A percentile compares a stretch with the other conserved stretches of the same genome.
phyloP scores from a whole-genome alignment of 164 flowering plant genomes.

The Umbellularia californica region DNA sequence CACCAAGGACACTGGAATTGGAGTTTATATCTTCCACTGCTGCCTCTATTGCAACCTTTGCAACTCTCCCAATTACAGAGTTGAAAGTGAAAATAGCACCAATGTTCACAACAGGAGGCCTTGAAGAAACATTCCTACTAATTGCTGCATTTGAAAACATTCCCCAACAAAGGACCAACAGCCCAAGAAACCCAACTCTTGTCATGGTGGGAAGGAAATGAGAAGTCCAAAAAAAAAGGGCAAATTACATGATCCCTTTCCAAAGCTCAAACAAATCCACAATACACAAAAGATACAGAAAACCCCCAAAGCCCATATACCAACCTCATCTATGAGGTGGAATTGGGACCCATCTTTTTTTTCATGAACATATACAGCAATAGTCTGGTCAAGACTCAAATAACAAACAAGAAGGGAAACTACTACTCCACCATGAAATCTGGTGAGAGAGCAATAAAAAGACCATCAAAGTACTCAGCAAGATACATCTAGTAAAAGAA shows the following conservation, averaged over 20 bases:
- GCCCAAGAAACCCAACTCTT: slow-evolving; percentile 21
- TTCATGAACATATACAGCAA: not conserved
- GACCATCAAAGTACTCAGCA: not conserved
- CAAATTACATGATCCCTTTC: not conserved
- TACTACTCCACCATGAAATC: not conserved
- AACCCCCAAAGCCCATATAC: not conserved
- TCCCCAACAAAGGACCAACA: slow-evolving; percentile 24
- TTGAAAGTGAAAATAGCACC: slow-evolving; percentile 69
- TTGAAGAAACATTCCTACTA: slow-evolving; percentile 36
- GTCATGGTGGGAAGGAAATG: slow-evolving; percentile 27
- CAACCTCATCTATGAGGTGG: not conserved
- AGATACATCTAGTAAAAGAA: not conserved
- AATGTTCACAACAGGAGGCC: slow-evolving; percentile 67
- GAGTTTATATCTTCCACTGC: slow-evolving; percentile 85
- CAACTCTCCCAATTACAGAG: slow-evolving; percentile 81
- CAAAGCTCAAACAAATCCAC: not conserved
- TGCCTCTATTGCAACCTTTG: slow-evolving; percentile 70
- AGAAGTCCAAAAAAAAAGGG: not conserved
- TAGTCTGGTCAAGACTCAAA: not conserved
- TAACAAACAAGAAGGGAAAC: not conserved
- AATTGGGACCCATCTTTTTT: not conserved
- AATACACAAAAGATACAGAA: not conserved
- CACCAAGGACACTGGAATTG: slow-evolving; percentile 54
- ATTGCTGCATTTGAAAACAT: slow-evolving; percentile 22
- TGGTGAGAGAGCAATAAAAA: not conserved